Evolutionary conservation across 768 basidiomycete genomes (phyloP).

Genomic region (Pilatotrama ljubarskyi): DNA sequence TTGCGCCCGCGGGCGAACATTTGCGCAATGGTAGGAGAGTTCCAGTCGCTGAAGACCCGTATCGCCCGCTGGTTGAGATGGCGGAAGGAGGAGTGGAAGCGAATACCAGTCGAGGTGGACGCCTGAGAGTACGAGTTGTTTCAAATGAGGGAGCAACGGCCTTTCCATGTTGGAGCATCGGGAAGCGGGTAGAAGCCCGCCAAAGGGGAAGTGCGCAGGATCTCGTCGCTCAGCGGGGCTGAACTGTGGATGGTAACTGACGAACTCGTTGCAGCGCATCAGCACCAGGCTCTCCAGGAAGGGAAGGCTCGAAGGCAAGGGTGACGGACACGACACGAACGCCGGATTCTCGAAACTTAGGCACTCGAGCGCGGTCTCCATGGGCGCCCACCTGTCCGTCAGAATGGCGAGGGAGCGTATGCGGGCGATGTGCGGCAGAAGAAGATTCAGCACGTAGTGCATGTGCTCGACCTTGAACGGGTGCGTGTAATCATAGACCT

Average conservation of each 20-base stretch:
- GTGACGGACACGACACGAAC: slow-evolving; percentile 33
- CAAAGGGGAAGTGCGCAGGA: slow-evolving; percentile 31
- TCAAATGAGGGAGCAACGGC: slow-evolving; percentile 41
- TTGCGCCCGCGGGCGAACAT: slow-evolving; percentile 51
- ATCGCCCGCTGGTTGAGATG: neutral
- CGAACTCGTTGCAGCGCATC: slow-evolving; percentile 62
- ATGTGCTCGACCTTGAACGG: slow-evolving; percentile 34
- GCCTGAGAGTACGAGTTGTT: slow-evolving; percentile 51
- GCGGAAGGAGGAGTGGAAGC: slow-evolving; percentile 32
- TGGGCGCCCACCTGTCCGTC: slow-evolving; percentile 58
- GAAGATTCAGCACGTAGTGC: slow-evolving; percentile 43
- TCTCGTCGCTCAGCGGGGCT: slow-evolving; percentile 41
- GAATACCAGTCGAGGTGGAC: slow-evolving; percentile 57
- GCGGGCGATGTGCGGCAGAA: slow-evolving; percentile 52
- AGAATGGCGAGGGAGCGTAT: slow-evolving; percentile 56
- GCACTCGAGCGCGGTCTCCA: slow-evolving; percentile 49
- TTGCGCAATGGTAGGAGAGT: slow-evolving; percentile 51
- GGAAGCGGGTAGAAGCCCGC: slow-evolving; percentile 21
- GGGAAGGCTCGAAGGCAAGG: slow-evolving; percentile 21
- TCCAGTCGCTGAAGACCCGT: slow-evolving; percentile 39
- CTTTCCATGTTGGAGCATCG: neutral
- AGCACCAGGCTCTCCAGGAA: slow-evolving; percentile 51
- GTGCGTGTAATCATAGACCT: slow-evolving; percentile 19
- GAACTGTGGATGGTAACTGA: slow-evolving; percentile 46
- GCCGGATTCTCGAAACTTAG: slow-evolving; percentile 35